Base-by-base conservation (phyloP, 805 yeast genomes). In the Myxozyma neglecta region DNA sequence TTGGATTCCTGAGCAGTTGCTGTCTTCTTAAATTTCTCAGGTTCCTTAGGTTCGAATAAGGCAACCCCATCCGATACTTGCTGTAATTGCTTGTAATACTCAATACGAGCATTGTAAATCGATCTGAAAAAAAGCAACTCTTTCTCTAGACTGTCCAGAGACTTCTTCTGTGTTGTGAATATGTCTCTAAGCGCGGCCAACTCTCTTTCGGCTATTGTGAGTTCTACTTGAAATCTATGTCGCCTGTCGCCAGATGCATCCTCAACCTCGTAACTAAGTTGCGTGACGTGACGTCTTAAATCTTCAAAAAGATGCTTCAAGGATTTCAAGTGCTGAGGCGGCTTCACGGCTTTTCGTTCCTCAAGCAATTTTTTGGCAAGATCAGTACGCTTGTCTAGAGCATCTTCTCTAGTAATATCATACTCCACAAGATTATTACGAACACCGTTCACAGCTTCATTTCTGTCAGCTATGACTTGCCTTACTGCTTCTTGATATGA, bases 31-130 rank as follows among this genome's bases (percentile, higher is more conserved):
- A 71, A 70, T 20, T 68, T 65, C 18, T 59, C 58, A 71, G 50
- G 66, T 67, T 66, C 75, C 44, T 68, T 64, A 20, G 73, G 68
- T 29, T 76, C 77, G 56, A 83, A 76, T 8, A 83, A 80, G 7
- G 81, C 81, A 40, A 93, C 92, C 46, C 85, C 85, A 74, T 94
- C 98, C 0, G 97, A 90, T 29, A 92, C 81, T 56, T 81, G 86
- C 73, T 94, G 99, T 36, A 94, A 79, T 63, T 90, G 92, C 68
- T 85, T 85, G 76, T 86, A 94, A 73, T 92, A 94, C 47, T 82
- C 88, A 43, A 93, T 81, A 56, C 93, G 84, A n/a, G 85, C 77
- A 73, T 93, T 94, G 75, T 86, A 93, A 0, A 89, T 80, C 37
- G 81, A 81, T 65, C 90, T 84, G 47, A 77, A 76, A 20, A 81